These are phyloP conservation scores for Diaporthe longicolla DNA, from an alignment of 2,329 filamentous ascomycete genomes.

Conservation along the genomic window DNA sequence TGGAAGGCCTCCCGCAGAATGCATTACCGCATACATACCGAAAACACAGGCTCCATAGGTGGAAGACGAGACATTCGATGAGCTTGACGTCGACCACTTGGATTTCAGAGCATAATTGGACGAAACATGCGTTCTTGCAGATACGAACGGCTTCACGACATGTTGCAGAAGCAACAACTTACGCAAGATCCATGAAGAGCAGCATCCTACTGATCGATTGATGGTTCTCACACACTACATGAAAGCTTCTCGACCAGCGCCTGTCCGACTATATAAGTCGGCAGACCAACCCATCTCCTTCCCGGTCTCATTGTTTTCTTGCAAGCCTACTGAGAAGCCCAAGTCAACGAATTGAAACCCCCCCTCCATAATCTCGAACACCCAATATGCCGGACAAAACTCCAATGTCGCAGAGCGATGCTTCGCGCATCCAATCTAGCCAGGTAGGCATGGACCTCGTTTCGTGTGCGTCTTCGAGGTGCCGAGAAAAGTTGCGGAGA, in stretches of 20 bases:
- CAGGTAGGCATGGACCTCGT: neutral
- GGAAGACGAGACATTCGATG: neutral
- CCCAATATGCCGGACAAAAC: constrained; percentile 24
- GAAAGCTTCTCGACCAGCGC: neutral
- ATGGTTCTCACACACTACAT: neutral
- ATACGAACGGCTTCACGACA: neutral
- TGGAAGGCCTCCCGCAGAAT: neutral
- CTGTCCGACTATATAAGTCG: constrained; percentile 1
- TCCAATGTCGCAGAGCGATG: constrained; percentile 2
- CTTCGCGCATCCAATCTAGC: constrained; percentile 6
- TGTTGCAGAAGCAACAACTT: neutral
- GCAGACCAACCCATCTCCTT: neutral
- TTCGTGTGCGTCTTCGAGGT: no score
- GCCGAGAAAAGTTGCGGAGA: neutral
- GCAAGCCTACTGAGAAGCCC: neutral
- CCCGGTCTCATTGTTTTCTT: neutral
- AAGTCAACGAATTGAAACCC: neutral
- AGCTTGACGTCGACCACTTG: neutral
- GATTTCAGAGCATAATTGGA: neutral
- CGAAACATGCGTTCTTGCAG: neutral
- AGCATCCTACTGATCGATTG: neutral
- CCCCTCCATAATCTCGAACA: neutral
- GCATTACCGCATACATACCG: neutral
- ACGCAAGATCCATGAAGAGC: no score
- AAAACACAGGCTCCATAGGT: neutral